Evolutionary conservation across 257 asterid species (phyloP).

Genomic region (Gynochthodes officinalis): DNA sequence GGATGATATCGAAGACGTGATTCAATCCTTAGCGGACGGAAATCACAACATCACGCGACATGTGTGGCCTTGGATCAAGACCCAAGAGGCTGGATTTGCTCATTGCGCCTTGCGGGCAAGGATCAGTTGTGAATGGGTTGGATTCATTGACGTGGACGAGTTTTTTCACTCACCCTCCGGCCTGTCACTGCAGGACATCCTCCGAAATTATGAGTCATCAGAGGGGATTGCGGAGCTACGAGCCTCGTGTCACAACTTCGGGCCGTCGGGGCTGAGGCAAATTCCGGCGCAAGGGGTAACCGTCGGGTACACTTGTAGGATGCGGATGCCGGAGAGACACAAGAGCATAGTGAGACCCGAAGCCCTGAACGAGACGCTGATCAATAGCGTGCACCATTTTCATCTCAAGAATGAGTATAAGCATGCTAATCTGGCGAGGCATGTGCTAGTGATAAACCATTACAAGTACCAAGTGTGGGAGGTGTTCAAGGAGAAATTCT

Average conservation of each 20-base stretch:
- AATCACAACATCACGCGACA: conserved; percentile 38
- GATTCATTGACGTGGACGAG: conserved; percentile 79
- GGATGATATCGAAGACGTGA: conserved; percentile 37
- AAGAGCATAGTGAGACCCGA: conserved; percentile 70
- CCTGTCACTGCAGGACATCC: conserved; percentile 23
- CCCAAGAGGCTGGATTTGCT: conserved; percentile 79
- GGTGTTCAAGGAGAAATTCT: conserved; percentile 72
- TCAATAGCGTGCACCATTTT: conserved; percentile 76
- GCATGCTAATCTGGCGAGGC: conserved; percentile 30
- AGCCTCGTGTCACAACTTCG: conserved; percentile 52
- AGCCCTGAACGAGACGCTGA: conserved; percentile 46
- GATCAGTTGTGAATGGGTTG: conserved; percentile 69
- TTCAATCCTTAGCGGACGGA: conserved; percentile 22
- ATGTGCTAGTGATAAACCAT: conserved; percentile 57
- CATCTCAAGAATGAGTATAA: conserved; percentile 39
- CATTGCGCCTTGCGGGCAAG: conserved; percentile 68
- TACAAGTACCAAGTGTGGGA: conserved; percentile 90
- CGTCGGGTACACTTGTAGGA: conserved; percentile 71
- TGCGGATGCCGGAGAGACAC: conserved; percentile 63
- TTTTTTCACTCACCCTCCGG: conserved; percentile 47
- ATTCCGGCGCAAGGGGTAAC: conserved; percentile 51
- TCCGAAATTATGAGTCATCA: conserved; percentile 17
- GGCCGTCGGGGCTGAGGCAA: conserved; percentile 57
- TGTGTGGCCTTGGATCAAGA: conserved; percentile 85
- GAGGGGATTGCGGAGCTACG: conserved; percentile 44